phyloP scores from a whole-genome alignment of 2,329 filamentous ascomycete genomes.

The Aspergillus neotritici region DNA sequence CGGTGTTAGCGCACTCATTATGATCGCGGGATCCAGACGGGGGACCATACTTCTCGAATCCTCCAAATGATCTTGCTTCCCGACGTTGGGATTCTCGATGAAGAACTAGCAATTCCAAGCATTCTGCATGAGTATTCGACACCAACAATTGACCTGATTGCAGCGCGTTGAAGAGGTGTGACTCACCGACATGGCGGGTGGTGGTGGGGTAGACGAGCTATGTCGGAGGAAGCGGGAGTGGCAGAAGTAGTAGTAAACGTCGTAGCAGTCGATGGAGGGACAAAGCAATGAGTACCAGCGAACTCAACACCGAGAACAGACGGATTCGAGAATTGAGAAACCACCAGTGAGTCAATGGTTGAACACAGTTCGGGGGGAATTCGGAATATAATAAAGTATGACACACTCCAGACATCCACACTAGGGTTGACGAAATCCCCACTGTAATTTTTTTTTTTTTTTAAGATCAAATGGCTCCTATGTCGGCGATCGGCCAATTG shows the following conservation, averaged over 20 bases:
- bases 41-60: conserved; percentile 71
- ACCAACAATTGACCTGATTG: background rate
- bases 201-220: conserved; percentile 14
- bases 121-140: conserved; percentile 7
- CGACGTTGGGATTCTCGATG: conserved; percentile 72
- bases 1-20: background rate
- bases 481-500: too few relatives aligned
- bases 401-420: too few relatives aligned
- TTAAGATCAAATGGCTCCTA: too few relatives aligned
- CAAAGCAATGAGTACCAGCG: background rate
- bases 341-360: too few relatives aligned
- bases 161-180: conserved; percentile 10
- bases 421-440: too few relatives aligned
- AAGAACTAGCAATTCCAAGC: conserved; percentile 59
- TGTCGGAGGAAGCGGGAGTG: background rate
- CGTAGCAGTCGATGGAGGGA: background rate
- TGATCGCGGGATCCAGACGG: conserved; percentile 2
- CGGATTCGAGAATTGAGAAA: too few relatives aligned
- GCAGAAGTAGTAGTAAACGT: conserved; percentile 2
- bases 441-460: too few relatives aligned
- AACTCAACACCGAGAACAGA: too few relatives aligned
- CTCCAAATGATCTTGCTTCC: conserved; percentile 67
- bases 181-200: conserved; percentile 33
- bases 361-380: too few relatives aligned
- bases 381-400: too few relatives aligned